Conservation (phyloP, 1,284 basidiomycete genomes). For the Apiotrichum laibachii region DNA sequence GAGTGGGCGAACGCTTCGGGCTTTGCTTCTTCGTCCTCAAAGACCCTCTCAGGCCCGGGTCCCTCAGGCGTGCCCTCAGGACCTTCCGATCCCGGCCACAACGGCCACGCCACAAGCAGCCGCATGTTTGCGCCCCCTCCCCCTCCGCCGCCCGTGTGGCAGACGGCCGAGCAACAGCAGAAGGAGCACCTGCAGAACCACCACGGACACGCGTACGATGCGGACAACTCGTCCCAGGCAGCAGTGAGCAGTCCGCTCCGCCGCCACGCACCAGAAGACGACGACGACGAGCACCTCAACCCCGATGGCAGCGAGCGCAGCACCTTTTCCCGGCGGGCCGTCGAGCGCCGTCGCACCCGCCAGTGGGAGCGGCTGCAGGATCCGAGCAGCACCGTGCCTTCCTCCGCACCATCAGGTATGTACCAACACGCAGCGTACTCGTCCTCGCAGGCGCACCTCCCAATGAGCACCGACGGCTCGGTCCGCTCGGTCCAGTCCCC, state of each 20-base stretch:
- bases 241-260: conserved; percentile 6
- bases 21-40: not conserved
- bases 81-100: not conserved
- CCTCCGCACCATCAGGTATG: not conserved
- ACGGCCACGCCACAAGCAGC: not conserved
- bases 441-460: not conserved
- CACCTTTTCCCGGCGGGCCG: conserved; percentile 1
- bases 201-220: not conserved
- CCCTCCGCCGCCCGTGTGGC: conserved; percentile 6
- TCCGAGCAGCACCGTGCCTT: conserved; percentile 1
- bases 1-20: not conserved
- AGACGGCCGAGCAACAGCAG: not conserved
- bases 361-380: conserved; percentile 22
- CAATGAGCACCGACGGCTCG: not conserved
- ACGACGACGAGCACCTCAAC: not conserved
- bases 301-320: not conserved
- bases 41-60: no score
- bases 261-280: not conserved
- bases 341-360: conserved; percentile 20
- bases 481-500: not conserved
- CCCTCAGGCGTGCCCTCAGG: no score
- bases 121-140: conserved; percentile 6
- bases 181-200: not conserved
- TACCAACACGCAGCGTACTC: not conserved
- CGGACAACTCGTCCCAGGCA: not conserved